Conservation (phyloP, 768 basidiomycete species). For the Chalciporus pseudorubinellus region DNA sequence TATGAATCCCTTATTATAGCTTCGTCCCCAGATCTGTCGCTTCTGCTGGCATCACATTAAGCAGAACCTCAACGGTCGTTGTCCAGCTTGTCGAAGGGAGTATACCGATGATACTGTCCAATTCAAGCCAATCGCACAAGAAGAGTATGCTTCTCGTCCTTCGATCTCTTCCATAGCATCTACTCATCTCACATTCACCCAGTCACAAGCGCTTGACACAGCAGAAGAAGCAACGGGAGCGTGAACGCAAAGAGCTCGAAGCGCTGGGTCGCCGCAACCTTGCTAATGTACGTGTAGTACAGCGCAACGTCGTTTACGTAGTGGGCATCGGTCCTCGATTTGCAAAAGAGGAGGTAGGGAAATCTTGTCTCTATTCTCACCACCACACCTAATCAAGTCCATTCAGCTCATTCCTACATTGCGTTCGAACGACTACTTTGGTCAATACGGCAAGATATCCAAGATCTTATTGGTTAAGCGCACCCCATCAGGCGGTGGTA, state of each 20-base stretch:
- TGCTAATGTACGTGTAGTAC: conserved; percentile 93
- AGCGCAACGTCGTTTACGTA: conserved; percentile 94
- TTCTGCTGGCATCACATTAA: conserved; percentile 99
- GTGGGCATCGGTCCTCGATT: conserved; percentile 92
- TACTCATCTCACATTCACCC: conserved; percentile 16
- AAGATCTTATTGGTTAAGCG: conserved; percentile 94
- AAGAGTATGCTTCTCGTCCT: conserved; percentile 70
- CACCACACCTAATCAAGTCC: conserved; percentile 1
- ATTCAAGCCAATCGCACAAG: conserved; percentile 91
- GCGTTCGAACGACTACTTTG: conserved; percentile 95
- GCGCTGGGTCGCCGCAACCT: conserved; percentile 79
- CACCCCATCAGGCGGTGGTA: conserved; percentile 66
- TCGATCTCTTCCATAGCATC: conserved; percentile 2
- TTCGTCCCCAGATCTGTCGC: conserved; percentile 78
- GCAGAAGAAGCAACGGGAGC: conserved; percentile 92
- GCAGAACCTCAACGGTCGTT: conserved; percentile 91
- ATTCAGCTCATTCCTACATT: conserved; percentile 83
- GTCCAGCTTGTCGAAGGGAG: conserved; percentile 91
- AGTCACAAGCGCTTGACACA: conserved; percentile 95
- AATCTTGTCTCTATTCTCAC: not conserved
- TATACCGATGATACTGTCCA: conserved; percentile 93
- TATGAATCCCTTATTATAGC: conserved; percentile 16
- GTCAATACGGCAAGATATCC: conserved; percentile 96
- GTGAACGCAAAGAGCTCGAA: conserved; percentile 94
- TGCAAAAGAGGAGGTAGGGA: conserved; percentile 90